Conservation (phyloP, 345 rosid genomes). For the Euphorbia peplus region DNA sequence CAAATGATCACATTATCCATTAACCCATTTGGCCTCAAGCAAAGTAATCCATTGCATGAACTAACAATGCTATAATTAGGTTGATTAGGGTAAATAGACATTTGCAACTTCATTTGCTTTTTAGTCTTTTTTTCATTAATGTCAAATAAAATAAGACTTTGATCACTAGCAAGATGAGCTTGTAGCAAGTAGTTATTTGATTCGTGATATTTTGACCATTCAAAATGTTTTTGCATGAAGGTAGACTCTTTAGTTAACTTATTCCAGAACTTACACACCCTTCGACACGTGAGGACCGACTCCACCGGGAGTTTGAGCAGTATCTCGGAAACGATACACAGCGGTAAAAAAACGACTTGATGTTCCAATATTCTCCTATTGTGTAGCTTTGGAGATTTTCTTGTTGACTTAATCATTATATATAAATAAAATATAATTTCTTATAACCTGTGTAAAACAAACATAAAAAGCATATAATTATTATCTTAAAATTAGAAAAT, state of each 20-base stretch:
- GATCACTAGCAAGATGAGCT: background rate
- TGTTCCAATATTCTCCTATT: too few relatives aligned
- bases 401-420: background rate
- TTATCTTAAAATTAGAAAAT: too few relatives aligned
- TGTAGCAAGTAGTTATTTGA: background rate
- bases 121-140: background rate
- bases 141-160: background rate
- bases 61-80: background rate
- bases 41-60: slow-evolving; percentile 6
- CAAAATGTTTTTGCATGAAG: background rate
- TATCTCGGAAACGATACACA: background rate
- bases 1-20: background rate
- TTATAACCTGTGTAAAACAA: too few relatives aligned
- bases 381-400: background rate
- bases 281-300: background rate
- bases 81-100: background rate
- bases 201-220: background rate
- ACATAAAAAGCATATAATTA: too few relatives aligned
- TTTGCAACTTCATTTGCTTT: background rate
- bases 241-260: background rate
- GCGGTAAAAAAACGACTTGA: background rate
- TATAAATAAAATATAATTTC: too few relatives aligned
- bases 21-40: background rate
- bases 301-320: background rate
- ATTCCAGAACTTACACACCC: slow-evolving; percentile 4